Evolutionary conservation across 1,284 basidiomycete species (phyloP), one percentile per base, ranked within the genome.

Genomic region (Crucibulum cyathiforme): DNA sequence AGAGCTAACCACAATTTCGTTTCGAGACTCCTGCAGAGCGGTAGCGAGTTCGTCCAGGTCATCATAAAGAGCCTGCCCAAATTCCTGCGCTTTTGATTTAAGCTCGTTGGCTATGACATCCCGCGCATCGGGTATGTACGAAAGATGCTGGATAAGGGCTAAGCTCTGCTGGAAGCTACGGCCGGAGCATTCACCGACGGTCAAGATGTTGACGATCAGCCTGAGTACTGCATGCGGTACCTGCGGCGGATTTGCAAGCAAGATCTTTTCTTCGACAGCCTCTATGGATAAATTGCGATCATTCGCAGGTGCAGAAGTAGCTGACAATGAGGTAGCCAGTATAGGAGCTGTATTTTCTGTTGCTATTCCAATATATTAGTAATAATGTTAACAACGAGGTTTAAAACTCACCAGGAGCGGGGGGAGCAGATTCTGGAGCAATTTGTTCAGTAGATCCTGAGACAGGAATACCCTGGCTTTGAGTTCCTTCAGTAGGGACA

Each of bases 101-200:
- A 98, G 83, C 75, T 98, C 96, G 62, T 92, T 86, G 6, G 95
- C 90, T 63, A 98, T 90, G 43, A 93, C 86, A 57, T 95, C 92
- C 54, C 94, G 89, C 13, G 92, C 93, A 60, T 94, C 93, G 3
- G 94, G 90, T 60, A 98, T 87, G 72, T 87, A 86, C 0, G 94
- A 95, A 24, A 98, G 80, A 71, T 98, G 90, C 74, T 96, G 94
- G 62, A 98, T 97, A 45, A 97, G 85, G 12, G 89, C 84, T 39
- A 98, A 81, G 45, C 94, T 96, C 70, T 96, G 90, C 64, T 94
- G 90, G 85, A 98, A 98, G 12, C 95, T 96, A 51, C 91, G 85
- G 54, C 92, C 93, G n/a, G 95, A 95, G 73, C 95, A 98, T 80
- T 98, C 96, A 50, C 96, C 96, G 24, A 92, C 85, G 19, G 96